Base-by-base conservation (phyloP, 2,329 filamentous ascomycete species). In the Aureobasidium pullulans region DNA sequence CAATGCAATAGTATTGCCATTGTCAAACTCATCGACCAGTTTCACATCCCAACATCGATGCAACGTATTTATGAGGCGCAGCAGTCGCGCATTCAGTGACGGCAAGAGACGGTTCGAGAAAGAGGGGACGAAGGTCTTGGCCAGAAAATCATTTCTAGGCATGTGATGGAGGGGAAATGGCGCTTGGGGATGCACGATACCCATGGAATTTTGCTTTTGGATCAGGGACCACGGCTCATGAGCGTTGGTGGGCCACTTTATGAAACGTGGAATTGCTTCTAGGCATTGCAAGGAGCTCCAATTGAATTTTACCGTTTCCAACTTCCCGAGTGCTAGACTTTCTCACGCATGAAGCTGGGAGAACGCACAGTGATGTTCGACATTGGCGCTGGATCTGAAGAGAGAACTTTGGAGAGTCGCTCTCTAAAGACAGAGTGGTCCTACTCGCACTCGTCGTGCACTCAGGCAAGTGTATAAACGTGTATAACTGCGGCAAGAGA, bases 131-230 rank as follows among this genome's bases (percentile, higher is more conserved):
- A 29, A 42, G 9, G 50, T 34, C 50, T 43, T 54, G 50, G 50
- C 50, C 3, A 32, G 39, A 28, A 54, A 32, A 42, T 15, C 4
- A 32, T 16, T 43, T 7, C 28, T 54, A 28, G 50, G 50, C 50
- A 54, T 54, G 23, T 37, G 34, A 54, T 43, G 34, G 29, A 16
- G 13, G 43, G 37, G 13, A 23, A 23, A 42, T 15, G 39, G 50
- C 50, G 50, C 37, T 54, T 54, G 11, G 23, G n/a, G 39, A 43
- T 43, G 28, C 37, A 54, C 39, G 28, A 54, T 54, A 54, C 50
- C 50, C 50, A 42, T 43, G 37, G 50, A 29, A 43, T 19, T 3
- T 54, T 29, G 32, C 37, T 32, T 42, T 43, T 23, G 15, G 7
- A 7, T 50, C n/a, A 7, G 31, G 11, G 16, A 9, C 19, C 16